Evolutionary conservation across 805 yeast genomes (phyloP), one percentile per base, ranked within the genome.

Genomic region (Teunomyces pallodes): DNA sequence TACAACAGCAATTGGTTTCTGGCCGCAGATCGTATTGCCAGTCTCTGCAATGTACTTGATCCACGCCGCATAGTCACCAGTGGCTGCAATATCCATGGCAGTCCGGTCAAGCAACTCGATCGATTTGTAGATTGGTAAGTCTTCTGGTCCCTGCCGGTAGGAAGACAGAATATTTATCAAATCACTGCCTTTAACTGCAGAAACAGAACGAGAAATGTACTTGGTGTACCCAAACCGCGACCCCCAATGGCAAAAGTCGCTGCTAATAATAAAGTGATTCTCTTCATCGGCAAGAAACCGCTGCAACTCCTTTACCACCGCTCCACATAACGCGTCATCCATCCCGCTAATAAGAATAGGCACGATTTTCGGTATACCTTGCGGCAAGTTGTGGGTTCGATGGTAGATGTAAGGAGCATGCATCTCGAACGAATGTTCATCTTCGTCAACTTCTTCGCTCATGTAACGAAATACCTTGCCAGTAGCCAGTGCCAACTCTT

Each of bases 161-260:
- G 38, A 28, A 6, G 26, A 9, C 24, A 16, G 27, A 13, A 49
- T 43, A 8, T 45, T 43, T 10, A 45, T 12, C 43, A 48, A 40
- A 10, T 46, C 48, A 9, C 16, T 20, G 20, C 39, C 46, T 4
- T 35, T 17, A 4, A 27, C 14, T 14, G n/a, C 32, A 14, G 9
- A 16, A 16, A 9, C 12, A 24, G 42, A 29, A 17, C 30, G 50
- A 6, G 57, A 50, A 9, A 64, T 53, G 50, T 72, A 74, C 49
- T 61, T 59, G 10, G 79, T 73, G 53, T 70, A 76, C 9, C 70
- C 73, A 48, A 76, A 76, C 12, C 80, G 62, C 10, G 66, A 49
- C 7, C 80, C 80, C 99, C 99, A 94, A 62, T 94, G 99, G 61
- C 97, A 91, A 59, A 94, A 94, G 69, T 94, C 99, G 1, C 92